Evolutionary conservation across 2,329 filamentous ascomycete genomes (phyloP).

Genomic region (Bipolaris oryzae): DNA sequence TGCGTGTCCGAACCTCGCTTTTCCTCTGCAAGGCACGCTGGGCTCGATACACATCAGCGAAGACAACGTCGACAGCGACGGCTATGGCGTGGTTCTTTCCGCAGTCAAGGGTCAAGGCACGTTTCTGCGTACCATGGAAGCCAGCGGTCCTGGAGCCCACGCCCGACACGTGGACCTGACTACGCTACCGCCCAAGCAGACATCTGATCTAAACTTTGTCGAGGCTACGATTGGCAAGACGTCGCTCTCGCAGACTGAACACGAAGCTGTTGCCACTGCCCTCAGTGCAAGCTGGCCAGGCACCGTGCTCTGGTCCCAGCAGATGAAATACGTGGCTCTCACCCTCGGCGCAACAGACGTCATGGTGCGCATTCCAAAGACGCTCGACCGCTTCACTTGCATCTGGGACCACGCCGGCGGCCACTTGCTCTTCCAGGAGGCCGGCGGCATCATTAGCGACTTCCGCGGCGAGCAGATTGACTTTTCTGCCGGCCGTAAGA

Average conservation of each 20-base stretch:
- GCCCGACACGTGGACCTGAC: slow-evolving; percentile 38
- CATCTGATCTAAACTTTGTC: slow-evolving; percentile 52
- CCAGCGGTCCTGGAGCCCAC: slow-evolving; percentile 37
- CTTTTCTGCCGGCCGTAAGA: slow-evolving; percentile 48
- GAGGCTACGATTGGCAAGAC: slow-evolving; percentile 53
- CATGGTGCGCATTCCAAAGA: slow-evolving; percentile 56
- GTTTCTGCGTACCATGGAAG: slow-evolving; percentile 49
- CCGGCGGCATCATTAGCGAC: slow-evolving; percentile 59
- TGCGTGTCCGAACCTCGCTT: slow-evolving; percentile 66
- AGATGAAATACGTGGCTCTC: slow-evolving; percentile 61
- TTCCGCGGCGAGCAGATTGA: slow-evolving; percentile 58
- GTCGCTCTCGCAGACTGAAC: slow-evolving; percentile 46
- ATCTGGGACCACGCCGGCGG: slow-evolving; percentile 65
- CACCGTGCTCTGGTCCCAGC: slow-evolving; percentile 59
- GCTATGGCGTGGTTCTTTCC: slow-evolving; percentile 53
- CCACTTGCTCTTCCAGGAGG: slow-evolving; percentile 58
- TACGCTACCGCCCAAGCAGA: slow-evolving; percentile 30
- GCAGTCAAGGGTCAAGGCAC: slow-evolving; percentile 56
- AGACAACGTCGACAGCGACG: slow-evolving; percentile 52
- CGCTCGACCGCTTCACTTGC: slow-evolving; percentile 53
- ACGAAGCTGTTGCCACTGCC: slow-evolving; percentile 43
- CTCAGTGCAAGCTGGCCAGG: slow-evolving; percentile 55
- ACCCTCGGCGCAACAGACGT: slow-evolving; percentile 58
- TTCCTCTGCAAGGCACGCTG: slow-evolving; percentile 36
- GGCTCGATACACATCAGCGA: slow-evolving; percentile 36